Conservation (phyloP, 306 rosid species). For the Dalbergia cochinchinensis region DNA sequence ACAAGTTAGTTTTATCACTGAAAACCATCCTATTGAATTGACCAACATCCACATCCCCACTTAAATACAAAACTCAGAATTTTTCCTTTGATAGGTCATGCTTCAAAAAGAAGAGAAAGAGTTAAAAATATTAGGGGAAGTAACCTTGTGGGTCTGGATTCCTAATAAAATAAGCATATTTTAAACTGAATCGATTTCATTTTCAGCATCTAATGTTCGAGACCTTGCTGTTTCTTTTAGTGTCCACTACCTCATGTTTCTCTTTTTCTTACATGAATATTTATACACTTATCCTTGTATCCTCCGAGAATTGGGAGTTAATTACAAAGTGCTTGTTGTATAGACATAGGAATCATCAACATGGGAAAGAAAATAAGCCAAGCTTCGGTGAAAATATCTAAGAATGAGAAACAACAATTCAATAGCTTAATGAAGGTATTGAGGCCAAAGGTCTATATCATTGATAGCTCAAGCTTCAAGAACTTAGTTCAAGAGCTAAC, state of each 20-base stretch:
- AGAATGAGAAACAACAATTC: conserved; percentile 45
- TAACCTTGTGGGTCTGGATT: neutral
- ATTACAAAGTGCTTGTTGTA: conserved; percentile 63
- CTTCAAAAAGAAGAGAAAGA: conserved; percentile 2
- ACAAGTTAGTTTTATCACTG: conserved; percentile 18
- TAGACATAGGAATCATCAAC: conserved; percentile 43
- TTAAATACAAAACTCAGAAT: conserved; percentile 52
- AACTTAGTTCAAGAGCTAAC: conserved; percentile 63
- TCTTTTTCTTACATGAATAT: conserved; percentile 41
- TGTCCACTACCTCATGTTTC: conserved; percentile 32
- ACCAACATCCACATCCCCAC: conserved; percentile 51
- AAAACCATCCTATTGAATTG: conserved; percentile 48
- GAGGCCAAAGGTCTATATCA: conserved; percentile 61
- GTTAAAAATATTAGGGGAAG: neutral
- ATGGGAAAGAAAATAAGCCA: conserved; percentile 57
- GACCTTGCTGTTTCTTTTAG: conserved; percentile 24
- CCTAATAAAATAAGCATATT: conserved; percentile 17
- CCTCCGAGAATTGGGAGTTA: conserved; percentile 62
- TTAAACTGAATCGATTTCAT: conserved; percentile 40
- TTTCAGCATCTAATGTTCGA: conserved; percentile 49
- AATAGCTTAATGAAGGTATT: conserved; percentile 56
- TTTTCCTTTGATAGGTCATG: neutral
- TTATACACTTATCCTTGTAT: conserved; percentile 49
- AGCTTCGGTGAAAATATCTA: conserved; percentile 51
- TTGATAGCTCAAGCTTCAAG: conserved; percentile 58